phyloP scores from a whole-genome alignment of 192 early-diverging fungal species.

The Coemansia sp. region DNA sequence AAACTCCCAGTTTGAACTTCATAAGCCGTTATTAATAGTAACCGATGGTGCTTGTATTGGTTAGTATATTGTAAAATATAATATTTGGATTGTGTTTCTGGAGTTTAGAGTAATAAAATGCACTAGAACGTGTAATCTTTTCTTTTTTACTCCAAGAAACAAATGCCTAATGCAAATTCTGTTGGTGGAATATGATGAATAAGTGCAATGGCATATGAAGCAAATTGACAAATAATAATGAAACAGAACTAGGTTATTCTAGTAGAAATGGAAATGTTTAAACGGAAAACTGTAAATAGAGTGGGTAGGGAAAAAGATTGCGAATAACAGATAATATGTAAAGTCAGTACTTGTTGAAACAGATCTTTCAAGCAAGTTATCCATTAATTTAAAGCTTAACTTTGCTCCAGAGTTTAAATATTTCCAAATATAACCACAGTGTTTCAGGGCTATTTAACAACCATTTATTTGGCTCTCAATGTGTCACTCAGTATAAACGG shows the following conservation, averaged over 20 bases:
- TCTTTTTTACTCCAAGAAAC: too few species aligned
- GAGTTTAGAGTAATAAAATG: too few species aligned
- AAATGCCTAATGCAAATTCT: too few species aligned
- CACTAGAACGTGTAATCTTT: too few species aligned
- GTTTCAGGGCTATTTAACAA: conserved; percentile 8
- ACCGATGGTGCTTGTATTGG: background rate
- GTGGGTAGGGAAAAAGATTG: background rate
- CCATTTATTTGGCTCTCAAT: background rate
- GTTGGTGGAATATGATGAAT: background rate
- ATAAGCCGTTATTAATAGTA: conserved; percentile 9
- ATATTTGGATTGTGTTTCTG: background rate
- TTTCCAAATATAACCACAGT: background rate
- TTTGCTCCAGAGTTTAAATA: background rate
- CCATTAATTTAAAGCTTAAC: background rate
- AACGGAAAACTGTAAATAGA: background rate
- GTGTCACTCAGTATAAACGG: too few species aligned
- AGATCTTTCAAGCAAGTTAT: background rate
- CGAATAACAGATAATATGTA: conserved; percentile 1
- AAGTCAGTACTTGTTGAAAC: background rate
- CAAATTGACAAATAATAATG: background rate
- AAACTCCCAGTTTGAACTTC: conserved; percentile 39
- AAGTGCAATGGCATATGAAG: background rate
- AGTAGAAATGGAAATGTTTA: background rate
- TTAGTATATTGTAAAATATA: background rate
- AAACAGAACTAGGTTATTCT: background rate